phyloP scores from a whole-genome alignment of 352 stramenopile genomes.

The Phytophthora podocarpi region DNA sequence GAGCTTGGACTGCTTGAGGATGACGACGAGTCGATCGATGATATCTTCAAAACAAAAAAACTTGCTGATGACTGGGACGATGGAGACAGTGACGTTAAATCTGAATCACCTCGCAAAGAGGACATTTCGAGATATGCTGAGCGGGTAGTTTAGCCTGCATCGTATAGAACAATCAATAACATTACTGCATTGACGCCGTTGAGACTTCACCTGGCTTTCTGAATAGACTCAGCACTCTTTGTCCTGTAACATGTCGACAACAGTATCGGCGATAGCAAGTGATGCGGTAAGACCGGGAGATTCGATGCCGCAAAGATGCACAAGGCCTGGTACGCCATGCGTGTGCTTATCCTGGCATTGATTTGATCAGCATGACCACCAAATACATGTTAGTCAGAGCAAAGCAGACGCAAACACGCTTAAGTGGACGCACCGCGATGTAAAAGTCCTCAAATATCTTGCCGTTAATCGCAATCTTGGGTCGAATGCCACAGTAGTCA shows the following conservation, averaged over 20 bases:
- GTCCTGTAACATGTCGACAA: slow-evolving; percentile 55
- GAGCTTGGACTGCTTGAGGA: slow-evolving; percentile 36
- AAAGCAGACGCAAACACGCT: neutral
- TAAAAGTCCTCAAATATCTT: slow-evolving; percentile 89
- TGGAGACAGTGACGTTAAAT: neutral
- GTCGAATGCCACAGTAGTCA: slow-evolving; percentile 96
- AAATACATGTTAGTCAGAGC: neutral
- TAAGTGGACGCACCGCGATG: slow-evolving; percentile 61
- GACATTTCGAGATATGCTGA: slow-evolving; percentile 21
- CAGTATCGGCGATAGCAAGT: slow-evolving; percentile 83
- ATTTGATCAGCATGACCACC: neutral
- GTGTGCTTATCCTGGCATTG: slow-evolving; percentile 44
- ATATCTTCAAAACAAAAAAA: slow-evolving; percentile 41
- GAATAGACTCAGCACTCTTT: slow-evolving; percentile 14
- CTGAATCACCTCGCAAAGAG: slow-evolving; percentile 21
- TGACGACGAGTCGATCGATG: slow-evolving; percentile 32
- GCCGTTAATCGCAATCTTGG: slow-evolving; percentile 89
- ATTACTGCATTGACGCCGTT: too few species aligned
- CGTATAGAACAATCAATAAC: neutral
- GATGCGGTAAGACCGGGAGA: slow-evolving; percentile 94
- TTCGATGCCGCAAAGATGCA: slow-evolving; percentile 96
- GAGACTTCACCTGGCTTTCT: neutral
- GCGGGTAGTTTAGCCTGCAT: slow-evolving; percentile 19
- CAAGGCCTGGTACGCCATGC: slow-evolving; percentile 85
- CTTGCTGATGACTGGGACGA: slow-evolving; percentile 29